A percentile compares a stretch with the other conserved stretches of the same genome.
These are phyloP conservation scores for Monilinia vaccinii-corymbosi DNA, from an alignment of 2,329 filamentous ascomycete species.

Conservation along the genomic window DNA sequence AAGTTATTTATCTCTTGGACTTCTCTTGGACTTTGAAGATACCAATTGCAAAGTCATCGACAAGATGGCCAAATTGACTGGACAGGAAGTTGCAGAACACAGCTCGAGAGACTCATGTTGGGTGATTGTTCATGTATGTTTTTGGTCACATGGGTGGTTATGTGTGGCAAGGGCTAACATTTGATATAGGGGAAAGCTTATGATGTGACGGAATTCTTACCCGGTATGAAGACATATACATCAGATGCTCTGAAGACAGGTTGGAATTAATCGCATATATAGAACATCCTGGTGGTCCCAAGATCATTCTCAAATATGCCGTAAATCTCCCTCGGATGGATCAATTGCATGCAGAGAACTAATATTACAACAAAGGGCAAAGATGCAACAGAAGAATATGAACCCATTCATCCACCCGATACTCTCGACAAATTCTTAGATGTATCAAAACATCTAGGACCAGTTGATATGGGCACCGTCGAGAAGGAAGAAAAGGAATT, in stretches of 20 bases:
- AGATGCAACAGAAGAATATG: constrained; percentile 87
- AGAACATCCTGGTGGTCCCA: constrained; percentile 83
- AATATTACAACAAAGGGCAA: constrained; percentile 46
- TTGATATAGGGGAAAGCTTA: constrained; percentile 62
- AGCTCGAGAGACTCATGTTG: constrained; percentile 77
- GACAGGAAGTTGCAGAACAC: constrained; percentile 60
- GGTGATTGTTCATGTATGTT: constrained; percentile 70
- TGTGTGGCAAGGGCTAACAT: constrained; percentile 12
- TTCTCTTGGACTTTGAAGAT: not conserved
- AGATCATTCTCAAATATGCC: constrained; percentile 95
- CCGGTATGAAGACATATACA: constrained; percentile 39
- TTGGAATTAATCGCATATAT: not conserved
- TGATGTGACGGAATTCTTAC: constrained; percentile 84
- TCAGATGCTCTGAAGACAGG: not conserved
- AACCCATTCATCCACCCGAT: constrained; percentile 82
- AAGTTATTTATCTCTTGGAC: too few relatives aligned
- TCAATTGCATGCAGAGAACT: not conserved
- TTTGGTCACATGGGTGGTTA: not conserved
- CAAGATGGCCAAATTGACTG: constrained; percentile 34
- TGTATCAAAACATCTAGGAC: constrained; percentile 76
- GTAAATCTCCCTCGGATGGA: constrained; percentile 31
- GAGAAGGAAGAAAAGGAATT: constrained; percentile 54
- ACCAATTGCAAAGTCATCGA: not conserved
- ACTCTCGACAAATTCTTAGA: constrained; percentile 80
- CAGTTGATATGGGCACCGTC: constrained; percentile 80